Base-by-base conservation (phyloP, 306 rosid species). In the Fragaria nilgerrensis region DNA sequence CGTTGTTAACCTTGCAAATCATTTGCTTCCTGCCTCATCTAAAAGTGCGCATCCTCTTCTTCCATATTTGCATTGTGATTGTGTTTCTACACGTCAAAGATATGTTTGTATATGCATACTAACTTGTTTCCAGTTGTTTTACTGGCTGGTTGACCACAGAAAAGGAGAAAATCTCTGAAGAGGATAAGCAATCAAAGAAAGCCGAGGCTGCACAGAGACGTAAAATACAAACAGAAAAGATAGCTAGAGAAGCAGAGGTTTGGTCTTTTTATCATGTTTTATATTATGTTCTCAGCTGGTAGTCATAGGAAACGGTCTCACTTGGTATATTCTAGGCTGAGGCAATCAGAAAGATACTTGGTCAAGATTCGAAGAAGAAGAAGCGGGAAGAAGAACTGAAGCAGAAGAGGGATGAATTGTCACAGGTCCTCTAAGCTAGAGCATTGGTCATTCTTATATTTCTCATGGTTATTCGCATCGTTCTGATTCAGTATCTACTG, bases 281-380 rank as follows among this genome's bases (percentile, higher is more conserved):
- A 32, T n/a, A 10, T 56, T 56, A n/a, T 75, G 62, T 16, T 71
- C 68, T 70, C 7, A 45, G n/a, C 62, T 36, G 66, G 9, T 20
- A 53, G 23, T 29, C 76, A 17, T 61, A 71, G 73, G 19, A 82
- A 36, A 47, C 44, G 19, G 27, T 72, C 71, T 76, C 52, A 55
- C 37, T 53, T 45, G 78, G n/a, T 75, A 36, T 61, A 80, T 69
- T 79, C 75, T 80, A 90, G 90, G 92, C 83, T 5, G 89, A 83
- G 39, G 94, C 94, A 65, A 90, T 90, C 73, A 84, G 86, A 81
- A 90, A 85, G 73, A 88, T 88, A 73, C 89, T 86, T 63, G 92
- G 87, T 58, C 94, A 90, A 83, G 92, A 84, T 45, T 83, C 92
- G 2, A 78, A 79, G 58, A 86, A 88, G 87, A 90, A 84, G 85